Percentiles rank a stretch among this genome's conserved stretches.
These are phyloP conservation scores for Penicillium nordicum DNA, from an alignment of 2,329 filamentous ascomycete species.

Conservation along the genomic window DNA sequence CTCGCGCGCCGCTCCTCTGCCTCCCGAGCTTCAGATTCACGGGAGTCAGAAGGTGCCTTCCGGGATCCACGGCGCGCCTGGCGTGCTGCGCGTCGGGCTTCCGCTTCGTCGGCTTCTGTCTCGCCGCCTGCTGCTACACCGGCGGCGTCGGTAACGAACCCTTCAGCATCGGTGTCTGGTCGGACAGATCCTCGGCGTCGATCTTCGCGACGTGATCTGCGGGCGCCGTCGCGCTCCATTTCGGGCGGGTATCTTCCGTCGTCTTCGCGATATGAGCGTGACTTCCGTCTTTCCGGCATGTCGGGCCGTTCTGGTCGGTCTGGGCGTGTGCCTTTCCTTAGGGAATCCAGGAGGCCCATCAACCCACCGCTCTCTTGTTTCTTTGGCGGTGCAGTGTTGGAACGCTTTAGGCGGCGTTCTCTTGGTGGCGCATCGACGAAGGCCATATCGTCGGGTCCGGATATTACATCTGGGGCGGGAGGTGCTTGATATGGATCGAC, in stretches of 20 bases:
- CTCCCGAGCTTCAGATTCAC: constrained; percentile 37
- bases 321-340: constrained; percentile 31
- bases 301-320: constrained; percentile 20
- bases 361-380: constrained; percentile 55
- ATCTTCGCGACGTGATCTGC: constrained; percentile 36
- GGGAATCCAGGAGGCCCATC: constrained; percentile 60
- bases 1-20: constrained; percentile 35
- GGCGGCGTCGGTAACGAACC: constrained; percentile 41
- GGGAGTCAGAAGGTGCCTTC: constrained; percentile 35
- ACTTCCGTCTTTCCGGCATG: constrained; percentile 36
- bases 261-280: constrained; percentile 38
- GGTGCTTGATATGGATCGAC: constrained; percentile 50
- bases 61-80: constrained; percentile 50
- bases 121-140: constrained; percentile 34
- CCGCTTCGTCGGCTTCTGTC: constrained; percentile 51
- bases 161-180: constrained; percentile 51
- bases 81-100: constrained; percentile 62
- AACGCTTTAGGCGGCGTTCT: constrained; percentile 57
- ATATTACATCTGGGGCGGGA: constrained; percentile 43
- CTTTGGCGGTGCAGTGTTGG: constrained; percentile 59
- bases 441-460: constrained; percentile 50
- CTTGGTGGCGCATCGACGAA: constrained; percentile 50
- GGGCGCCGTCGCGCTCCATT: constrained; percentile 36
- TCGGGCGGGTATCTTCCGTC: constrained; percentile 33
- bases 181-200: constrained; percentile 39